Evolutionary conservation across 2,329 filamentous ascomycete species (phyloP).

Genomic region (Mycosphaerella sp.): DNA sequence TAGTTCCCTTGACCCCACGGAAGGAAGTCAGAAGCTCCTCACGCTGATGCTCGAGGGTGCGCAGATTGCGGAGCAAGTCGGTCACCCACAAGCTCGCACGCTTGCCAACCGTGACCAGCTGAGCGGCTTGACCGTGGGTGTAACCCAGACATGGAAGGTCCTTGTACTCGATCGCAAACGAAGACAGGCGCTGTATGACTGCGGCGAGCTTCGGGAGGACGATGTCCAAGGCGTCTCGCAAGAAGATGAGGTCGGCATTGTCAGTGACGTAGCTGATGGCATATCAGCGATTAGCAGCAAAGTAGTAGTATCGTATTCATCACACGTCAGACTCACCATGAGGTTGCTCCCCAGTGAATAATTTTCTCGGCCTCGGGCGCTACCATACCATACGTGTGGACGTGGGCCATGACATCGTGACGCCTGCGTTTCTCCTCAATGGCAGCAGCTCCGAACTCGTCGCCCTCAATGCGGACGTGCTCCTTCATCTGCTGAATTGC

Average conservation of each 20-base stretch:
- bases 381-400: slow-evolving; percentile 58
- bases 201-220: slow-evolving; percentile 70
- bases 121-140: slow-evolving; percentile 64
- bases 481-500: slow-evolving; percentile 44
- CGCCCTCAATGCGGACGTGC: slow-evolving; percentile 41
- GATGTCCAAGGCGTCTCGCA: slow-evolving; percentile 68
- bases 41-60: slow-evolving; percentile 63
- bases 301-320: neutral
- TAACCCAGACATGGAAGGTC: slow-evolving; percentile 66
- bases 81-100: slow-evolving; percentile 69
- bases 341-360: slow-evolving; percentile 69
- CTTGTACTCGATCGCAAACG: slow-evolving; percentile 69
- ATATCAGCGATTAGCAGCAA: neutral
- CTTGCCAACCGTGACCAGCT: slow-evolving; percentile 55
- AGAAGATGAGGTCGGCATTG: slow-evolving; percentile 71
- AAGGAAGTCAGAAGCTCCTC: slow-evolving; percentile 57
- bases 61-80: slow-evolving; percentile 68
- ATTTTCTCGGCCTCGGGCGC: slow-evolving; percentile 74
- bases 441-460: slow-evolving; percentile 43
- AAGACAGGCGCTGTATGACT: slow-evolving; percentile 65
- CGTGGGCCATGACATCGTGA: slow-evolving; percentile 51
- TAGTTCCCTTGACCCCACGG: slow-evolving; percentile 67
- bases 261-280: slow-evolving; percentile 55
- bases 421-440: slow-evolving; percentile 44
- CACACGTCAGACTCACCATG: slow-evolving; percentile 32